Conservation (phyloP, 2,329 filamentous ascomycete species). For the Fusarium anguioides region DNA sequence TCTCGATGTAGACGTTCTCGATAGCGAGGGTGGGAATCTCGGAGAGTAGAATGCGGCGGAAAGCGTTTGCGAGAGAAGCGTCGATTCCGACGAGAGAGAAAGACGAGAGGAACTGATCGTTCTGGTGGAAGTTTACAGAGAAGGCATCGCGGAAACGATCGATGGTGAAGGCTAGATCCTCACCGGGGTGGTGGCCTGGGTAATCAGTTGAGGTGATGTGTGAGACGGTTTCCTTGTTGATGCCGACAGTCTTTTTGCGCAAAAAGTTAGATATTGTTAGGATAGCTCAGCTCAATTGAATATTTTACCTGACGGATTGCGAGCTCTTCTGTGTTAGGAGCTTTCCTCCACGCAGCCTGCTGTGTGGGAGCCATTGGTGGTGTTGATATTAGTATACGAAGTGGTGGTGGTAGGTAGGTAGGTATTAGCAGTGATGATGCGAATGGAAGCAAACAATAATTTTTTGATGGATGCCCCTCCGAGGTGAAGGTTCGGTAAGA, state of each 20-base stretch:
- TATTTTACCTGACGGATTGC: constrained; percentile 68
- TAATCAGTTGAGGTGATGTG: constrained; percentile 92
- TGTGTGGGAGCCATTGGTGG: constrained; percentile 49
- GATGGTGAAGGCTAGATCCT: constrained; percentile 84
- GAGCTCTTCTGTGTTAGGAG: constrained; percentile 66
- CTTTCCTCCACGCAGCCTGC: constrained; percentile 50
- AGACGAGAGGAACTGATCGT: constrained; percentile 78
- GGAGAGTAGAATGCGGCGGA: constrained; percentile 93
- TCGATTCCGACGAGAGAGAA: constrained; percentile 95
- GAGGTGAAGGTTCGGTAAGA: constrained; percentile 36
- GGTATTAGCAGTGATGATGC: constrained; percentile 18
- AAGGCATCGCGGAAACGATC: constrained; percentile 78
- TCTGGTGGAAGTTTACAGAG: constrained; percentile 84
- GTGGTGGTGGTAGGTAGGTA: no score
- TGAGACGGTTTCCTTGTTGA: constrained; percentile 90
- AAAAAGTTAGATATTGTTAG: constrained; percentile 22
- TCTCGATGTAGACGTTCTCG: constrained; percentile 90
- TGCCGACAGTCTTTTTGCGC: constrained; percentile 75
- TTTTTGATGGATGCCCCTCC: constrained; percentile 51
- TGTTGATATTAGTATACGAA: constrained; percentile 1
- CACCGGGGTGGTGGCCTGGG: constrained; percentile 88
- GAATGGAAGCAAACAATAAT: constrained; percentile 36
- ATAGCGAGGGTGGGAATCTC: constrained; percentile 96
- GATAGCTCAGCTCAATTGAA: constrained; percentile 2
- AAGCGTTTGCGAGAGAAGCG: constrained; percentile 94